Conservation (phyloP, 2,329 filamentous ascomycete species). For the Cladosporium velox region DNA sequence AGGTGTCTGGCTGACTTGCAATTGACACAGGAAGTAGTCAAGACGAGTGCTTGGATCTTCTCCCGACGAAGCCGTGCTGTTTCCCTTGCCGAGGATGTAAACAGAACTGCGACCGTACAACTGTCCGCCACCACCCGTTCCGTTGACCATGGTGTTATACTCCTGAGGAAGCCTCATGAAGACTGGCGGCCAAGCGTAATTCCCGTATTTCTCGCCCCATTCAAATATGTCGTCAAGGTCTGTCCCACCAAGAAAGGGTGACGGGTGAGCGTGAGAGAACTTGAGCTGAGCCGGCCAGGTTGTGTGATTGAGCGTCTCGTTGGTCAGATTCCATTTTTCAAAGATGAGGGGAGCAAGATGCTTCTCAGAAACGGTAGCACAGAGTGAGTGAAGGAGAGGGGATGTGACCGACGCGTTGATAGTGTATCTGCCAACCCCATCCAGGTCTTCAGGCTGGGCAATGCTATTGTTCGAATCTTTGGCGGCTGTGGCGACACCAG, state of each 20-base stretch:
- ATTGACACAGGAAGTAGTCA: constrained; percentile 65
- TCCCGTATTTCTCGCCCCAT: constrained; percentile 58
- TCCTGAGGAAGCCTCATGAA: constrained; percentile 55
- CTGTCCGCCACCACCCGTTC: constrained; percentile 33
- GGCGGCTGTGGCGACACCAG: constrained; percentile 67
- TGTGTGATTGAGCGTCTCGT: constrained; percentile 22
- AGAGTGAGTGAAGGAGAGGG: constrained; percentile 71
- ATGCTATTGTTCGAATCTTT: constrained; percentile 64
- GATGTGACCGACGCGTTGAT: constrained; percentile 69
- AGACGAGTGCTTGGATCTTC: constrained; percentile 1
- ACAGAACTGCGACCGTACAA: constrained; percentile 54
- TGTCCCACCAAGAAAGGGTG: constrained; percentile 26
- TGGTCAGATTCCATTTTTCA: constrained; percentile 56
- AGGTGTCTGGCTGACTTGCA: constrained; percentile 64
- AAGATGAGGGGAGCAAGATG: constrained; percentile 69
- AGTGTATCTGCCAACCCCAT: constrained; percentile 68
- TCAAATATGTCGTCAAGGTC: constrained; percentile 68
- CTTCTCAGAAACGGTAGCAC: constrained; percentile 61
- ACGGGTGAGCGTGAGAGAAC: constrained; percentile 15
- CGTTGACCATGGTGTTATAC: constrained; percentile 69
- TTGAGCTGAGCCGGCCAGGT: constrained; percentile 21
- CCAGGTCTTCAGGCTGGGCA: constrained; percentile 63
- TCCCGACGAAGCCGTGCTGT: not conserved
- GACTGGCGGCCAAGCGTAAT: constrained; percentile 39
- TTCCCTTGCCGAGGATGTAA: constrained; percentile 64